These are phyloP conservation scores for Cudoniella acicularis DNA, from an alignment of 495 filamentous ascomycete species.

Conservation along the genomic window DNA sequence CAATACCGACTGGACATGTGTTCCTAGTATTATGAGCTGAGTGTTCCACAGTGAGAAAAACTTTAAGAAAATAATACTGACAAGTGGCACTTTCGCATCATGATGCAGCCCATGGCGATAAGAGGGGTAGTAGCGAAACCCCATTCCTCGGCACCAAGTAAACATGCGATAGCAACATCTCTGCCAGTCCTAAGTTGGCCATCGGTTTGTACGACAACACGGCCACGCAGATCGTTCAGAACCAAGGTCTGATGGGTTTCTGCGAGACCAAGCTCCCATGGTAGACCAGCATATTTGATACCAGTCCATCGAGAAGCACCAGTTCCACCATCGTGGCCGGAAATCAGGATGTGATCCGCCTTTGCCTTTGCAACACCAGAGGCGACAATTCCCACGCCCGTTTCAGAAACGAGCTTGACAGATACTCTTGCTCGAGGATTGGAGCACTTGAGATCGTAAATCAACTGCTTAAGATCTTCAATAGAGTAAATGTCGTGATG, in stretches of 20 bases:
- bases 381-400: constrained; percentile 96
- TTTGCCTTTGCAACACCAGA: constrained; percentile 99
- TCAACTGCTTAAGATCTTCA: constrained; percentile 97
- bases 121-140: constrained; percentile 97
- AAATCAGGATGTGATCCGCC: constrained; percentile 96
- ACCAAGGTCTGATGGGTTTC: constrained; percentile 99
- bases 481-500: constrained; percentile 99
- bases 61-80: constrained; percentile 7
- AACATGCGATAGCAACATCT: constrained; percentile 92
- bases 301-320: constrained; percentile 98
- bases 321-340: constrained; percentile 96
- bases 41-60: too few relatives aligned
- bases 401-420: constrained; percentile 97
- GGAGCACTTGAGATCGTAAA: constrained; percentile 97
- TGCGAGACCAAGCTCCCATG: constrained; percentile 96
- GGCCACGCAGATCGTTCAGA: constrained; percentile 93
- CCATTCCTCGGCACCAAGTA: constrained; percentile 97
- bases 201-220: constrained; percentile 97
- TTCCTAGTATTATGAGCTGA: too few relatives aligned
- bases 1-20: constrained; percentile 95
- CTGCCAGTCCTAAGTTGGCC: constrained; percentile 92
- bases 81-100: constrained; percentile 77
- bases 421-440: constrained; percentile 95
- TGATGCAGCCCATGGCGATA: constrained; percentile 96
- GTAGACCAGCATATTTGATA: constrained; percentile 98